A percentile compares a stretch with the other conserved stretches of the same genome.
Evolutionary conservation across 2,329 filamentous ascomycete species (phyloP).

Genomic region (Parascedosporium putredinis): DNA sequence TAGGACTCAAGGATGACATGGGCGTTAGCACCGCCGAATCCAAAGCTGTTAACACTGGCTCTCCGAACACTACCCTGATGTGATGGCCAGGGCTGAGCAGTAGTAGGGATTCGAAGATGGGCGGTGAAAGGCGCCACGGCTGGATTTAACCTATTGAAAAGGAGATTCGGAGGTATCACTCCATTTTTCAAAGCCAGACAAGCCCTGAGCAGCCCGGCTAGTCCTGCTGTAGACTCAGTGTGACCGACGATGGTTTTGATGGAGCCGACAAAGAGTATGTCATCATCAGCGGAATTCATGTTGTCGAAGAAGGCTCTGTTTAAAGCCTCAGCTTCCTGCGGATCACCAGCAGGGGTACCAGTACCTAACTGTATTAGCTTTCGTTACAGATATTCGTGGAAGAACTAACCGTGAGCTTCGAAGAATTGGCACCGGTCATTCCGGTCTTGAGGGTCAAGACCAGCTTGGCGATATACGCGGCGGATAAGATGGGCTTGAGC

Average conservation of each 20-base stretch:
- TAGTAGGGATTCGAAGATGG: conserved; percentile 11
- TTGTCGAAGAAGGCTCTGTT: conserved; percentile 2
- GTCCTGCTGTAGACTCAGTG: conserved; percentile 17
- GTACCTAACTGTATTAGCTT: conserved; percentile 16
- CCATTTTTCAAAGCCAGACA: conserved; percentile 13
- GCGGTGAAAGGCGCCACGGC: conserved; percentile 16
- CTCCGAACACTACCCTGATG: conserved; percentile 1
- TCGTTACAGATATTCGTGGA: conserved; percentile 8
- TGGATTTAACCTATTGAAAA: conserved; percentile 20
- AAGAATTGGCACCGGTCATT: conserved; percentile 29
- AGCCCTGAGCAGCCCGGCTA: conserved; percentile 18
- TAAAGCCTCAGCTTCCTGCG: conserved; percentile 16
- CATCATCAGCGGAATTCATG: background rate
- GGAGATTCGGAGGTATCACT: conserved; percentile 19
- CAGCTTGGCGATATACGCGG: conserved; percentile 25
- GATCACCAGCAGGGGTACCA: conserved; percentile 21
- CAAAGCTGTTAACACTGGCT: conserved; percentile 17
- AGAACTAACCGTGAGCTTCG: conserved; percentile 27
- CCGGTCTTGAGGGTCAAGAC: conserved; percentile 20
- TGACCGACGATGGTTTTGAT: conserved; percentile 21
- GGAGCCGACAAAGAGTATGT: conserved; percentile 13
- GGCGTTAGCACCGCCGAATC: conserved; percentile 18
- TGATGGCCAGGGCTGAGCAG: conserved; percentile 12
- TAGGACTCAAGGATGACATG: conserved; percentile 16
- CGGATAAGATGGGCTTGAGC: conserved; percentile 30